Evolutionary conservation across 1,284 basidiomycete species (phyloP), one percentile per base, ranked within the genome.

Genomic region (Sphagnurus paluster): DNA sequence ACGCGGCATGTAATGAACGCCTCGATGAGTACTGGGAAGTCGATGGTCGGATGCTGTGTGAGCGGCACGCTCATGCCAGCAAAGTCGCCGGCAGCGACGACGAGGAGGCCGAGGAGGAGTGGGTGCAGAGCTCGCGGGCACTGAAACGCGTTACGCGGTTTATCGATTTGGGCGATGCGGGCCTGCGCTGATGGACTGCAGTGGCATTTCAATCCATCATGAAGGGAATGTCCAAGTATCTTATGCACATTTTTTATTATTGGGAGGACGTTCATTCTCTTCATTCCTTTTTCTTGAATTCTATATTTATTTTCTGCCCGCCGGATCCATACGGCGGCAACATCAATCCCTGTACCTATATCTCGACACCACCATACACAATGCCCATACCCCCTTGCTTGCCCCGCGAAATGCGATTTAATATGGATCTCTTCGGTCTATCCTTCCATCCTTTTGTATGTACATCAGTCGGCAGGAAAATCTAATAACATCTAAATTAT

Each of bases 21-120:
- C 67, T 90, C 46, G 75, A 75, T 54, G 91, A 93, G 61, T 94
- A 94, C 60, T 94, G 87, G 80, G 91, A 93, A 62, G 75, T 92
- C 10, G 87, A 86, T 42, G 86, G 87, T 7, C 71, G 78, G 60
- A 88, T 91, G 80, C 70, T 88, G 45, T 94, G 92, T 62, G 90
- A 93, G 67, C 68, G 74, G 42, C 91, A 94, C 65, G 85, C 77
- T 37, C 58, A 67, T 21, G 61, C 65, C 23, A 55, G 55, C 50
- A 44, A 59, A 53, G 51, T 48, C 21, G 59, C 56, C 24, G 55
- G 61, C 50, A 65, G 61, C n/a, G 64, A 63, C 14, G 62, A 67
- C 45, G 62, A 59, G 51, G 69, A 54, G 36, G 48, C 39, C 32
- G 65, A 55, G 20, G 63, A 62, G 42, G 66, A 62, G 55, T 62